Base-by-base conservation (phyloP, 257 asterid genomes). In the Nicotiana noctiflora region DNA sequence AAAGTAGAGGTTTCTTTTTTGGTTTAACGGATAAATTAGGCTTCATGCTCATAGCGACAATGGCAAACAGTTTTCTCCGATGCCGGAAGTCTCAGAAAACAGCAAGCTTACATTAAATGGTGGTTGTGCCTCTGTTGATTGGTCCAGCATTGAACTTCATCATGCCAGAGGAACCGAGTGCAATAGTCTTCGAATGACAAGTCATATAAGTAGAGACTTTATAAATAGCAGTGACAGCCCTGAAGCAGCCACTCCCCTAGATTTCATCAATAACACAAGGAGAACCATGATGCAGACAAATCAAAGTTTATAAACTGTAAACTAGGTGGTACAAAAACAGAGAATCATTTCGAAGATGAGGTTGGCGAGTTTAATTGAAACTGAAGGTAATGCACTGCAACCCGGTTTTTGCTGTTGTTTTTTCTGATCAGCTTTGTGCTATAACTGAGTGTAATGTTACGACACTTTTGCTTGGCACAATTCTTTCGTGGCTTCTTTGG, bases 251-350 rank as follows among this genome's bases (percentile, higher is more conserved):
- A 72, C 84, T 68, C 80, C 13, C 79, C 83, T 82, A 34, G 89
- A 81, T 81, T 84, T 67, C 89, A 94, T 94, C 88, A 84, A 88
- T 90, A 91, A 86, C 82, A 88, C 84, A 68, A 86, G 82, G 23
- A 53, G 83, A 78, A 77, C 82, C 27, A 87, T 25, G 81, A 61
- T 52, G 81, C 86, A 81, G 78, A 76, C 85, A 79, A 83, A 83
- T 72, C 81, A 68, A 88, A 88, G 82, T 80, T 72, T 85, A 91
- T 89, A 83, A 87, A 92, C 89, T 9, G 11, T 9, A 40, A 7
- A 91, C 83, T 84, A 89, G 64, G 76, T 81, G 87, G 75, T 81
- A 88, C 87, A 84, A 65, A 86, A 82, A 82, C 68, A 87, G 89
- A 84, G 87, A 87, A 82, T 75, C 85, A 37, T 67, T 81, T 80